Base-by-base conservation (phyloP, 2,329 filamentous ascomycete species). In the Dendryphion nanum region DNA sequence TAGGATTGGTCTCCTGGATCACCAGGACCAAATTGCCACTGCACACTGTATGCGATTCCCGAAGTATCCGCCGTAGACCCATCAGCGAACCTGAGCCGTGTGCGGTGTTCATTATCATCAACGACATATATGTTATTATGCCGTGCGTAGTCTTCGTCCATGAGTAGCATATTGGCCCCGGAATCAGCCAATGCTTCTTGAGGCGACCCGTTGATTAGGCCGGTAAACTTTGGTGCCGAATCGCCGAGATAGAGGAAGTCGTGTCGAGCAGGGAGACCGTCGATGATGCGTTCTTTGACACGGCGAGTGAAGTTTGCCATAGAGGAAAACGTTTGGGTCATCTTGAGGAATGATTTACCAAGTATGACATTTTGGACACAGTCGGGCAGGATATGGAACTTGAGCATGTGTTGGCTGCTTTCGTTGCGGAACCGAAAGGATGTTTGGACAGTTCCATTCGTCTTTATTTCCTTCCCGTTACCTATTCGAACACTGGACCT, bases 21-120 rank as follows among this genome's bases (percentile, higher is more conserved):
- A 14, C 30, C 44, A 20, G 39, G 31, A 5, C 48, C 46, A 26
- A 50, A 52, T 16, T 40, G 18, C 48, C 46, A 52, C 3, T 28
- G 13, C 5, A 50, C 47, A 6, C 34, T 34, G 12, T 41, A 35
- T 6, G 37, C 23, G 30, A 48, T 52, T 2, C 48, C 48, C 3
- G 40, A 50, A 16, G 40, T 50, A 10, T 21, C 26, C 1, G 44
- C 35, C 2, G 37, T 44, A 6, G 48, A 35, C 3, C 29, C 31
- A 20, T 52, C 48, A 6, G 44, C 48, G 19, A 50, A 52, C 4
- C 17, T 23, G 4, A 48, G 35, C 20, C 17, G 32, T 6, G 14
- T 32, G 3, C 30, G 16, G 5, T 19, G 7, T 7, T 33, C 18
- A 3, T 26, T 23, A 2, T 18, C 32, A 2, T 17, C 15, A 13